Evolutionary conservation across 2,329 filamentous ascomycete species (phyloP), one percentile per base, ranked within the genome.

Genomic region (Fusarium sp.): DNA sequence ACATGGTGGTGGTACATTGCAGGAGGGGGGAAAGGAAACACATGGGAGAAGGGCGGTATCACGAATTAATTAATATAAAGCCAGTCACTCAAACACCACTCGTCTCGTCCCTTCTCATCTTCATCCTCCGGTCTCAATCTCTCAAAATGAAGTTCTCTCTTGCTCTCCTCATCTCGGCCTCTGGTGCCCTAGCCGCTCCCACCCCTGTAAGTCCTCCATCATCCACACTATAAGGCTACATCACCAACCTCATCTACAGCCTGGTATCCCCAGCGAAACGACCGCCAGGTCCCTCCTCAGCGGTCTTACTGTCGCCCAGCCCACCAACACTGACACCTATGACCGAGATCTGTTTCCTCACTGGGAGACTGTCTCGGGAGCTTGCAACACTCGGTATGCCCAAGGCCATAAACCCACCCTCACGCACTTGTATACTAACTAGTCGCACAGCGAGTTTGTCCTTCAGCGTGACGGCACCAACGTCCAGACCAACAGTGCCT

Each of bases 331-430:
- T 55, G 84, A 83, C 68, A 85, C 85, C 22, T 94, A 95, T 82
- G 84, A 87, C 66, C 91, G 93, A 61, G 87, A 89, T 75, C 82
- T 91, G 61, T 95, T 95, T 83, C 91, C 91, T 3, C 90, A 91
- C 81, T 95, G 93, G 93, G 88, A 87, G 74, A 91, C 89, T 33
- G 87, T 91, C 76, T 84, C 82, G 16, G 92, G 92, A 10, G 82
- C 83, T 6, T 96, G 94, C 87, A 91, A 94, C 83, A 93, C 93
- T 22, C 85, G 88, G 85, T 86, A 80, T 22, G n/a, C n/a, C n/a
- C n/a, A n/a, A n/a, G n/a, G n/a, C n/a, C n/a, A n/a, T n/a, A n/a
- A n/a, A n/a, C n/a, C n/a, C n/a, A n/a, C n/a, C n/a, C 22, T 42
- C 24, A 11, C 22, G 2, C 20, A n/a, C 10, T 42, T 27, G 24